phyloP scores from a whole-genome alignment of 1,284 basidiomycete species.

The Fistulinella cinereoalba region DNA sequence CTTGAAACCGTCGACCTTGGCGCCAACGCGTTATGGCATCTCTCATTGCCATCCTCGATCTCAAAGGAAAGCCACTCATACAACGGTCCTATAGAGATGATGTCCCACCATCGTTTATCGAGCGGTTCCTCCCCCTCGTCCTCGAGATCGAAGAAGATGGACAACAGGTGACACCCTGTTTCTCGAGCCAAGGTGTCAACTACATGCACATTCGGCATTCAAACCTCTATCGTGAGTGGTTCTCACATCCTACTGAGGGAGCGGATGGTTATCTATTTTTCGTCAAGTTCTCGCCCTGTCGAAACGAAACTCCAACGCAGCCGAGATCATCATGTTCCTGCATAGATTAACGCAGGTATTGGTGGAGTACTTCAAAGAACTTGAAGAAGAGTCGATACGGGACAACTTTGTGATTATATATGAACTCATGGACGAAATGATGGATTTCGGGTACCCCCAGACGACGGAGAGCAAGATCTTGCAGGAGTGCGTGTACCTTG shows the following conservation, averaged over 20 bases:
- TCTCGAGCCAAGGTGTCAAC: conserved; percentile 91
- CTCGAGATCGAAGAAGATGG: conserved; percentile 98
- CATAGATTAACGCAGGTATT: conserved; percentile 89
- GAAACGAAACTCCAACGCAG: conserved; percentile 94
- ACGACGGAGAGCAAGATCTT: conserved; percentile 99
- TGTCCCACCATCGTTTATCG: conserved; percentile 84
- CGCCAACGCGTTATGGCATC: conserved; percentile 43
- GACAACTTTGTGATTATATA: conserved; percentile 99
- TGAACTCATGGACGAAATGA: conserved; percentile 99
- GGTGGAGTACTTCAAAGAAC: conserved; percentile 98
- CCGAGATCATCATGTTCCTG: conserved; percentile 95
- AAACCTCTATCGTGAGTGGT: conserved; percentile 85
- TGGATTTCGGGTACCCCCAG: conserved; percentile 99
- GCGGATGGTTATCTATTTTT: background rate
- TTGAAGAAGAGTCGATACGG: conserved; percentile 98
- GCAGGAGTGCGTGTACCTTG: conserved; percentile 70
- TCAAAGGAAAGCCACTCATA: conserved; percentile 98
- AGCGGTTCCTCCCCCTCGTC: conserved; percentile 91
- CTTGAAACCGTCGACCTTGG: background rate
- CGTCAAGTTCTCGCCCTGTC: conserved; percentile 91
- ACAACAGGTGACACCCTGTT: conserved; percentile 91
- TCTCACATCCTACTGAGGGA: background rate
- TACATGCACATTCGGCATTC: conserved; percentile 99
- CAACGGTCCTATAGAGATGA: conserved; percentile 98
- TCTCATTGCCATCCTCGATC: conserved; percentile 91